phyloP scores from a whole-genome alignment of 768 basidiomycete species.

The Xerocomus potaroensis region DNA sequence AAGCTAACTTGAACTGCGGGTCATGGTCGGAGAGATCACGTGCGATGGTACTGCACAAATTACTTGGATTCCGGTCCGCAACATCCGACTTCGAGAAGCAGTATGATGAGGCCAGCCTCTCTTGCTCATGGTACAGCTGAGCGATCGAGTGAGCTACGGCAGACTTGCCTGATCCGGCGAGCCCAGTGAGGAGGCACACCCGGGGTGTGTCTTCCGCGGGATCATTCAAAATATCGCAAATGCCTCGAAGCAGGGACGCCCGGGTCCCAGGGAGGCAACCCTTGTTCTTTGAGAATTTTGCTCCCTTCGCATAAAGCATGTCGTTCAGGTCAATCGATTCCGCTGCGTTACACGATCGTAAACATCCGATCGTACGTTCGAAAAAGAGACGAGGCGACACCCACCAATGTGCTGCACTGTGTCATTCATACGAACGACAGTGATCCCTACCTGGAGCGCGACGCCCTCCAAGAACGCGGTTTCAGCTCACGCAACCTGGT shows the following conservation, averaged over 20 bases:
- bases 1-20: not conserved
- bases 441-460: no score
- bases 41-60: not conserved
- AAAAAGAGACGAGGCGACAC: not conserved
- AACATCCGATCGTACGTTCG: no score
- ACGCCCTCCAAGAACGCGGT: no score
- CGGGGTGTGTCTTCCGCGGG: not conserved
- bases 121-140: not conserved
- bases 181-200: not conserved
- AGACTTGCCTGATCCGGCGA: not conserved
- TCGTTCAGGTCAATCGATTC: not conserved
- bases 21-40: not conserved
- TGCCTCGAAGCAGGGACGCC: not conserved
- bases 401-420: no score
- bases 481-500: no score
- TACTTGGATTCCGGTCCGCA: not conserved
- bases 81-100: not conserved
- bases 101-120: not conserved
- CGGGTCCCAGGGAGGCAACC: not conserved
- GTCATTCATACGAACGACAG: no score
- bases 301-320: not conserved
- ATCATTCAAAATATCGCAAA: not conserved
- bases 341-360: not conserved
- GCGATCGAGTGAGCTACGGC: not conserved
- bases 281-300: not conserved